A percentile compares a stretch with the other conserved stretches of the same genome.
Conservation (phyloP, 495 filamentous ascomycete species). For the Diplogelasinospora grovesii region DNA sequence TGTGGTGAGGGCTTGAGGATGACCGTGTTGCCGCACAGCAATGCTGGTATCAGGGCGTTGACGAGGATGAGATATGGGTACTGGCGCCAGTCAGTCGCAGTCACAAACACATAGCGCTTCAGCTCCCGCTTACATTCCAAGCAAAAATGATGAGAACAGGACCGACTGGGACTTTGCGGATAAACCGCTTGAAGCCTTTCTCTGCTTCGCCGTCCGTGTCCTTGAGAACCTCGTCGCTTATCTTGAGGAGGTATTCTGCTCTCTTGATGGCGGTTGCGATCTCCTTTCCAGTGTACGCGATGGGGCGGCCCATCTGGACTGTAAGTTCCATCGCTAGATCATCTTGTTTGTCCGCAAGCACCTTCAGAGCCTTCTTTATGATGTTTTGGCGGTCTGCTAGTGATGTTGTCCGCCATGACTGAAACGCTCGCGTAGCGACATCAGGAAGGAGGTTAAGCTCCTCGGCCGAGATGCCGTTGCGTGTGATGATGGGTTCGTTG, state of each 20-base stretch:
- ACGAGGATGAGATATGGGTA: conserved; percentile 90
- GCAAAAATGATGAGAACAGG: conserved; percentile 83
- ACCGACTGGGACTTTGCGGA: conserved; percentile 78
- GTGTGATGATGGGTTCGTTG: conserved; percentile 66
- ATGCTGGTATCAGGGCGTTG: conserved; percentile 81
- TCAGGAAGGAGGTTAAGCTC: conserved; percentile 62
- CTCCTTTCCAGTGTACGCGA: conserved; percentile 75
- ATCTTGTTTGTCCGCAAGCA: conserved; percentile 65
- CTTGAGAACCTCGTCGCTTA: conserved; percentile 63
- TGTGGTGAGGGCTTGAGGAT: conserved; percentile 92
- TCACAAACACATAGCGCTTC: too few relatives aligned
- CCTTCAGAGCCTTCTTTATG: conserved; percentile 63
- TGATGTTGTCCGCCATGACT: conserved; percentile 56
- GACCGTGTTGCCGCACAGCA: conserved; percentile 80
- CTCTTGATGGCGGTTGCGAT: conserved; percentile 73
- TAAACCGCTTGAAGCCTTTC: conserved; percentile 81
- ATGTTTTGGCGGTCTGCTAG: conserved; percentile 67
- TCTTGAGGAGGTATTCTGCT: conserved; percentile 72
- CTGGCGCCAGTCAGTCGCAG: conserved; percentile 40
- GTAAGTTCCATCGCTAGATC: conserved; percentile 77
- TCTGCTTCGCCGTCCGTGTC: conserved; percentile 75
- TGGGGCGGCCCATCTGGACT: conserved; percentile 91
- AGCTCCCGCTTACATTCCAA: conserved; percentile 83
- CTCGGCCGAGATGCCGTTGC: conserved; percentile 58
- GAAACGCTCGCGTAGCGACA: conserved; percentile 63